Percentiles rank a stretch among this genome's conserved stretches.
Conservation (phyloP, 1,284 basidiomycete species). For the Cystobasidium slooffiae region DNA sequence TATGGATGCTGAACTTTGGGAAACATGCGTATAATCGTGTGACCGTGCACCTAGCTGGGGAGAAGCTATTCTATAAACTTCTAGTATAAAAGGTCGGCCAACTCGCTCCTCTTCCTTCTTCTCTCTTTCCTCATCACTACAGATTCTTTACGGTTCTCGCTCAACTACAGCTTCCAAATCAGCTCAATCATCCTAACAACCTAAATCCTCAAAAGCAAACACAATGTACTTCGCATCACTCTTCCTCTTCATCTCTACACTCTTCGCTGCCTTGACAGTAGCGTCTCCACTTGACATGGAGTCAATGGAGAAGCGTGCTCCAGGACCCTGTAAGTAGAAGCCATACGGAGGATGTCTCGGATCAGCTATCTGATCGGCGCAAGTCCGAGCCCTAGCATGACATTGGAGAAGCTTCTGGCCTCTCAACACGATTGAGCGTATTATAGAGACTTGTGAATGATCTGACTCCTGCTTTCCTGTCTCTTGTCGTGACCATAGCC, state of each 20-base stretch:
- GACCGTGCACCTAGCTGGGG: not conserved
- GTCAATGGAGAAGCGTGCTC: not conserved
- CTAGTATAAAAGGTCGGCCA: slow-evolving; percentile 3
- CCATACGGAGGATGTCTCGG: too few relatives aligned
- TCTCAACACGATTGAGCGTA: too few relatives aligned
- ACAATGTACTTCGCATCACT: slow-evolving; percentile 27
- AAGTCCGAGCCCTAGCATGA: too few relatives aligned
- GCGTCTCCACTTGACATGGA: slow-evolving; percentile 16
- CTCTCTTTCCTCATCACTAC: slow-evolving; percentile 3
- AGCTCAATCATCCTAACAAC: not conserved
- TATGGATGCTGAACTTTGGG: too few relatives aligned
- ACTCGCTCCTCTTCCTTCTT: slow-evolving; percentile 5
- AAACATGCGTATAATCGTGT: not conserved
- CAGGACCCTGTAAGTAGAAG: slow-evolving; percentile 24
- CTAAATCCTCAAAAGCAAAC: not conserved
- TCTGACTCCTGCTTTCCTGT: not conserved
- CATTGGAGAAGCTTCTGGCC: too few relatives aligned
- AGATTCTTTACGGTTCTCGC: not conserved
- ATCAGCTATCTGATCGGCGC: not conserved
- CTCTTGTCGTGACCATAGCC: not conserved
- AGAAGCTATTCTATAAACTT: not conserved
- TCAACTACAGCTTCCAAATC: not conserved
- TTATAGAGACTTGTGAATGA: too few relatives aligned
- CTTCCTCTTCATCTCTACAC: not conserved
- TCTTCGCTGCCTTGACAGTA: not conserved